A percentile compares a stretch with the other conserved stretches of the same genome.
Conservation (phyloP, 2,329 filamentous ascomycete genomes). For the Sporothrix inflata region DNA sequence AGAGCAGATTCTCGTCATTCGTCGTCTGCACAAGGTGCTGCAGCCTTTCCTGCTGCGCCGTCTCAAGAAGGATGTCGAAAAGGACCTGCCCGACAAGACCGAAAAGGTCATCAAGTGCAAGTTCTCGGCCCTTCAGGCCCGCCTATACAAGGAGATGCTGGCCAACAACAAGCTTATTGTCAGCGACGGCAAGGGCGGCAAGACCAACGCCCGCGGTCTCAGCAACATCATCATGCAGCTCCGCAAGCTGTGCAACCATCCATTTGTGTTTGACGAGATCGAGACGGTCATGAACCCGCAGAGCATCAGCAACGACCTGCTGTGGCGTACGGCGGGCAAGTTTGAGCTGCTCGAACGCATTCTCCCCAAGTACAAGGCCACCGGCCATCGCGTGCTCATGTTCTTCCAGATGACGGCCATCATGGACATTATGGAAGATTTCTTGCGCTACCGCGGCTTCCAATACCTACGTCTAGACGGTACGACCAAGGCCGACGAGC, state of each 20-base stretch:
- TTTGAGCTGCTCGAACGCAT: constrained; percentile 94
- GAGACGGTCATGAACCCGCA: constrained; percentile 97
- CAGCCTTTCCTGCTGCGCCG: constrained; percentile 96
- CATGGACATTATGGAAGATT: constrained; percentile 99
- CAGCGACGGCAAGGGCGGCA: constrained; percentile 92
- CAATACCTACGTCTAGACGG: constrained; percentile 92
- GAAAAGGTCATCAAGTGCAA: constrained; percentile 99
- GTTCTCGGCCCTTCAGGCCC: constrained; percentile 90
- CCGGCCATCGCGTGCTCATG: constrained; percentile 95
- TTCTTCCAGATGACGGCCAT: constrained; percentile 99
- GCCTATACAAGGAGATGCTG: constrained; percentile 96
- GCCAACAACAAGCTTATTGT: constrained; percentile 94
- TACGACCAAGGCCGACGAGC: constrained; percentile 96
- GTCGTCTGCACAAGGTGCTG: constrained; percentile 95
- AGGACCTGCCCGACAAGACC: constrained; percentile 97
- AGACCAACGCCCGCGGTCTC: constrained; percentile 88
- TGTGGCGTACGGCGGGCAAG: constrained; percentile 96
- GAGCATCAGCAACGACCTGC: constrained; percentile 83
- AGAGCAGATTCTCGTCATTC: constrained; percentile 98
- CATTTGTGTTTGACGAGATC: constrained; percentile 96
- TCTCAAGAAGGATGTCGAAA: constrained; percentile 99
- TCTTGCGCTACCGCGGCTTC: constrained; percentile 79
- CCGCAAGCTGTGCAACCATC: constrained; percentile 97
- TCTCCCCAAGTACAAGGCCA: constrained; percentile 87
- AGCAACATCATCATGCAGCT: constrained; percentile 99